Evolutionary conservation across 225 moss, liverwort and hornwort genomes (phyloP).

Genomic region (Lunularia cruciata): DNA sequence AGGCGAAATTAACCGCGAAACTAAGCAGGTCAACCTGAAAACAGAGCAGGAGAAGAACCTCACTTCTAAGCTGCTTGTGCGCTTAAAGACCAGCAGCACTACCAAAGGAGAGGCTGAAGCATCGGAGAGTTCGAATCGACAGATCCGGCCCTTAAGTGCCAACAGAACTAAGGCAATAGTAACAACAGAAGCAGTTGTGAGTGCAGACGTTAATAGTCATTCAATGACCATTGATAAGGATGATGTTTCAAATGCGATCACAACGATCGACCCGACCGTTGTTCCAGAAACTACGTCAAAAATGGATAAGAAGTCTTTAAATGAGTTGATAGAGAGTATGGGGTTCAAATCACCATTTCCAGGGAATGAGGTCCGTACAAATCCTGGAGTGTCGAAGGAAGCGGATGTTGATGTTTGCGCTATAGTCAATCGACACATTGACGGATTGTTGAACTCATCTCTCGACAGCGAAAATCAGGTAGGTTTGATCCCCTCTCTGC

Average conservation of each 20-base stretch:
- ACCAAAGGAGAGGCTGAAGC: no score
- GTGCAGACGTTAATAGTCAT: neutral
- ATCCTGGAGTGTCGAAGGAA: neutral
- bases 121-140: no score
- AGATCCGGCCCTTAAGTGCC: no score
- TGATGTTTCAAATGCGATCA: neutral
- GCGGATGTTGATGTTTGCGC: conserved; percentile 3
- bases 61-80: no score
- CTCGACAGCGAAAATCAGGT: conserved; percentile 14
- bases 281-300: no score
- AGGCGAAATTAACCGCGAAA: neutral
- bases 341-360: conserved; percentile 15
- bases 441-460: neutral
- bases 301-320: conserved; percentile 6
- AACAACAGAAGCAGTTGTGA: neutral
- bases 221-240: neutral
- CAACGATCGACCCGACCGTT: neutral
- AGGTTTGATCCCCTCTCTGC: neutral
- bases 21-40: neutral
- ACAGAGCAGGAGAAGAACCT: neutral
- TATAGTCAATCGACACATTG: neutral
- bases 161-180: no score
- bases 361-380: neutral
- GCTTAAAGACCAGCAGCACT: no score
- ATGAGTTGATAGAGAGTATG: conserved; percentile 29